Conservation (phyloP, 2,329 filamentous ascomycete genomes). For the Emmonsia crescens region DNA sequence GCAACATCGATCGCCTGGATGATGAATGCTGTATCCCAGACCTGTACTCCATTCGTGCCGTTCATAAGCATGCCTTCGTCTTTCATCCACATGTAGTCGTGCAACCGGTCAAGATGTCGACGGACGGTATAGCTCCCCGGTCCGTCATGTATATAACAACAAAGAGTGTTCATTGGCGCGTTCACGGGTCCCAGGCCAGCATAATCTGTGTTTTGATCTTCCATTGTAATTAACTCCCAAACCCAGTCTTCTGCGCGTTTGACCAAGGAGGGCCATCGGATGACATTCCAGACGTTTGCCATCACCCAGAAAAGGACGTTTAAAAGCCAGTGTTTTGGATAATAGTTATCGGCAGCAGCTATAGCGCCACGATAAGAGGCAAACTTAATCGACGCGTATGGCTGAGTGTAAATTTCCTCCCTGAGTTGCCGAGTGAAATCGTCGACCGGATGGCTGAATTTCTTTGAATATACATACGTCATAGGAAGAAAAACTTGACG, state of each 20-base stretch:
- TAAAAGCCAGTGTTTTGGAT: slow-evolving; percentile 79
- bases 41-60: slow-evolving; percentile 95
- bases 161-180: slow-evolving; percentile 78
- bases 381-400: slow-evolving; percentile 71
- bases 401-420: slow-evolving; percentile 70
- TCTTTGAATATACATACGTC: slow-evolving; percentile 78
- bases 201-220: slow-evolving; percentile 87
- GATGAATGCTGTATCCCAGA: slow-evolving; percentile 88
- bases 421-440: slow-evolving; percentile 61
- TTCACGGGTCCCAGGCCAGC: slow-evolving; percentile 81
- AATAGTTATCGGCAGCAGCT: slow-evolving; percentile 70
- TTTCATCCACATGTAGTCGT: slow-evolving; percentile 88
- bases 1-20: slow-evolving; percentile 74
- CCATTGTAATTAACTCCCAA: slow-evolving; percentile 74
- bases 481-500: slow-evolving; percentile 93
- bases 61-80: slow-evolving; percentile 87
- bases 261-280: slow-evolving; percentile 56
- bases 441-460: slow-evolving; percentile 66
- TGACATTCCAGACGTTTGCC: slow-evolving; percentile 66
- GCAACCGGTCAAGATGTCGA: slow-evolving; percentile 66
- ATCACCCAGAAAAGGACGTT: slow-evolving; percentile 69
- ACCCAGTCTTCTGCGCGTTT: slow-evolving; percentile 68
- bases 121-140: slow-evolving; percentile 59
- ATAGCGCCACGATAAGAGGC: slow-evolving; percentile 71
- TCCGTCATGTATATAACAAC: slow-evolving; percentile 75